Conservation (phyloP, 495 filamentous ascomycete genomes). For the Lasiosphaeriaceae sp. region DNA sequence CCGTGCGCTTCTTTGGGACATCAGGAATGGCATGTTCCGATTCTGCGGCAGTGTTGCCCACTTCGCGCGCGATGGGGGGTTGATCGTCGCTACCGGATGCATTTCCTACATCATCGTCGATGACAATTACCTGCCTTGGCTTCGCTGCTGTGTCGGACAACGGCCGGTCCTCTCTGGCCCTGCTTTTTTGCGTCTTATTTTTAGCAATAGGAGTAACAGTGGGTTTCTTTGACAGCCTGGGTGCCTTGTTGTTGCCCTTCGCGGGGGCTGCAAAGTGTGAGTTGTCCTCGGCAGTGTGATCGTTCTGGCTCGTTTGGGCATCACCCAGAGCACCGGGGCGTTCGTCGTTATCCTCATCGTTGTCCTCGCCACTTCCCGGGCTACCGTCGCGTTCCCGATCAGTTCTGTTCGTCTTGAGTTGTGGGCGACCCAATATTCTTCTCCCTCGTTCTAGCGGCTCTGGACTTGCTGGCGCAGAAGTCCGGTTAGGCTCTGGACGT, state of each 20-base stretch:
- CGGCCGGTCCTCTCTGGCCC: background rate
- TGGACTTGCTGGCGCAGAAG: background rate
- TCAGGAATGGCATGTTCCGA: constrained; percentile 1
- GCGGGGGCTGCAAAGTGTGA: background rate
- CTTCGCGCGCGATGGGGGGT: background rate
- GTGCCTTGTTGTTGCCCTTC: background rate
- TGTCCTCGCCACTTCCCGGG: background rate
- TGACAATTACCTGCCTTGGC: constrained; percentile 3
- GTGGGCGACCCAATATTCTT: background rate
- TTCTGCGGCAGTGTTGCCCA: background rate
- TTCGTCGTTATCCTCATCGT: too few relatives aligned
- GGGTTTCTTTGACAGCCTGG: background rate
- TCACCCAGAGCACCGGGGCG: too few relatives aligned
- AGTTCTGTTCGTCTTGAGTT: background rate
- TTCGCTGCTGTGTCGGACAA: background rate
- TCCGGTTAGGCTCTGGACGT: background rate
- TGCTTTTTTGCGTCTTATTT: background rate
- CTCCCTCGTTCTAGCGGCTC: background rate
- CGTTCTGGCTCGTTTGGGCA: background rate
- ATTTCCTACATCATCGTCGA: constrained; percentile 15
- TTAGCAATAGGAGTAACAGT: background rate
- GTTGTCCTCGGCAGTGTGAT: background rate
- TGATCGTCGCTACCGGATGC: background rate
- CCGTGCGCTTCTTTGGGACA: background rate
- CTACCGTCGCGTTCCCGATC: background rate